Evolutionary conservation across 2,329 filamentous ascomycete genomes (phyloP).

Genomic region (Volutella citrinella): DNA sequence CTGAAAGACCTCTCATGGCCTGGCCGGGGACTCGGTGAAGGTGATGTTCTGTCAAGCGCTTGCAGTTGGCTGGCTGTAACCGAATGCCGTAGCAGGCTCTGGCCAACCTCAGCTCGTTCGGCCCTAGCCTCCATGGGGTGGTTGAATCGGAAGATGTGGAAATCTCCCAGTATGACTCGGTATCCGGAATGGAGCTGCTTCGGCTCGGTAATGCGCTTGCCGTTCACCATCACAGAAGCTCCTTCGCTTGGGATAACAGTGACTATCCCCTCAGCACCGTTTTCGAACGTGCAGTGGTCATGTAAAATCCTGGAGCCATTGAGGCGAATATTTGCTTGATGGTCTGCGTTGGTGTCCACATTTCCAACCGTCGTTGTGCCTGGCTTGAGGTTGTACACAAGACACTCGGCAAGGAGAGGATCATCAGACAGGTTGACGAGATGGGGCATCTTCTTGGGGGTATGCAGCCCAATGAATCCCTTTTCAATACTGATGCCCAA

Average conservation of each 20-base stretch:
- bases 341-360: constrained; percentile 73
- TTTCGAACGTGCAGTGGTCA: constrained; percentile 93
- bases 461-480: constrained; percentile 90
- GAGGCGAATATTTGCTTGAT: constrained; percentile 82
- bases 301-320: constrained; percentile 92
- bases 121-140: constrained; percentile 94
- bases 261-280: constrained; percentile 81
- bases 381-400: constrained; percentile 97
- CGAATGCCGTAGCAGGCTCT: constrained; percentile 84
- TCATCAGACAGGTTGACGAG: constrained; percentile 96
- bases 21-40: constrained; percentile 62
- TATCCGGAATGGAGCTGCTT: constrained; percentile 87
- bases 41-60: constrained; percentile 51
- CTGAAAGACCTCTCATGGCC: constrained; percentile 79
- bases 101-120: constrained; percentile 77
- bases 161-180: constrained; percentile 93
- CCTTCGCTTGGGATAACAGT: constrained; percentile 84
- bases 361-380: constrained; percentile 93
- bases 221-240: constrained; percentile 98
- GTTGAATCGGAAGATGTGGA: constrained; percentile 98
- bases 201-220: constrained; percentile 81
- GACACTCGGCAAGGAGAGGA: constrained; percentile 87
- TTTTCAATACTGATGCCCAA: constrained; percentile 99
- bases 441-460: constrained; percentile 99
- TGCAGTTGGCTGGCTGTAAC: constrained; percentile 61